A percentile compares a stretch with the other conserved stretches of the same genome.
Conservation (phyloP, 2,329 filamentous ascomycete genomes). For the Capronia americana region DNA sequence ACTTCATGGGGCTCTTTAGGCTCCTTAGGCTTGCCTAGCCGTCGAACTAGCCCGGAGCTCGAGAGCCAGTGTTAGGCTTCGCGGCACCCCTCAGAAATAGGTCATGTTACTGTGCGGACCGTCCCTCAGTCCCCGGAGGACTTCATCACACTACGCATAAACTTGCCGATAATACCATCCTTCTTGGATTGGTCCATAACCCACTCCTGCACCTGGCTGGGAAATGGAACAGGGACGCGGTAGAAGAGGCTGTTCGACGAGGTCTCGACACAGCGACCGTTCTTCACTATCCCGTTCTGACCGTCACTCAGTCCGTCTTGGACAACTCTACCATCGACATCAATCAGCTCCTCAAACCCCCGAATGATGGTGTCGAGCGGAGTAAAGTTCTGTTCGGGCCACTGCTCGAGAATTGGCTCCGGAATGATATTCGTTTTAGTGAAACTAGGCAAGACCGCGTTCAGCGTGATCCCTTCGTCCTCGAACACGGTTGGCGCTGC, state of each 20-base stretch:
- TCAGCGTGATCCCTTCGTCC: slow-evolving; percentile 45
- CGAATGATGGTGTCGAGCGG: slow-evolving; percentile 45
- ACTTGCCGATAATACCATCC: slow-evolving; percentile 14
- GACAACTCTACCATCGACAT: background rate
- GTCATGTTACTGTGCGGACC: too few relatives aligned
- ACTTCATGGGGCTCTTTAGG: too few relatives aligned
- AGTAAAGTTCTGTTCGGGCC: slow-evolving; percentile 45
- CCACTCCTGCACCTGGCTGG: slow-evolving; percentile 5
- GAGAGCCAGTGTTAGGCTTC: background rate
- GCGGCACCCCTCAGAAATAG: too few relatives aligned
- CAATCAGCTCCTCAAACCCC: slow-evolving; percentile 45
- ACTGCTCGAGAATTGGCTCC: slow-evolving; percentile 37
- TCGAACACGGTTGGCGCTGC: slow-evolving; percentile 34
- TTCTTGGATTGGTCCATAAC: slow-evolving; percentile 7
- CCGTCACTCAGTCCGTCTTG: slow-evolving; percentile 39
- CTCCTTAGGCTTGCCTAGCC: background rate
- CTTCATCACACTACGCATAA: background rate
- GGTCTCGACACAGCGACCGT: slow-evolving; percentile 12
- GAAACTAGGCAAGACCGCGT: slow-evolving; percentile 44
- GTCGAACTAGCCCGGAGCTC: background rate
- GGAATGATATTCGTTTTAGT: slow-evolving; percentile 45
- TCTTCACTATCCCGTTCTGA: slow-evolving; percentile 26
- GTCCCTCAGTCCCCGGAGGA: background rate
- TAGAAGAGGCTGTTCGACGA: slow-evolving; percentile 10
- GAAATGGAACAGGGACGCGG: slow-evolving; percentile 16